These are phyloP conservation scores for Mortierella sp. DNA, from an alignment of 371 early-diverging fungal species.

Conservation along the genomic window DNA sequence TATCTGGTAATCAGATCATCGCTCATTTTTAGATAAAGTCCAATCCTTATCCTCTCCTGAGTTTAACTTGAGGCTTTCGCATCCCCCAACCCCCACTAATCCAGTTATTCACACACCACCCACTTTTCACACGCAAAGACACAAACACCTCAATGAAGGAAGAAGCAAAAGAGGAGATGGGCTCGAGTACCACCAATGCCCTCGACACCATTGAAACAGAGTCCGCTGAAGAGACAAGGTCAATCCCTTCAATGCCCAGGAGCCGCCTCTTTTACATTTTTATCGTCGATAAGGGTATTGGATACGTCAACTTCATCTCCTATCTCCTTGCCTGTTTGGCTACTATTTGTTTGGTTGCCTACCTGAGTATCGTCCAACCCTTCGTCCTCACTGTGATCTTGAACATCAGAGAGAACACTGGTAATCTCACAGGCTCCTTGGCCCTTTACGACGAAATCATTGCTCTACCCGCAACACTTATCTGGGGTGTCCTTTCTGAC, in stretches of 20 bases:
- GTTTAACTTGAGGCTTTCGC: neutral
- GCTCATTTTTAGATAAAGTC: conserved; percentile 4
- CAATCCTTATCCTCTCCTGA: neutral
- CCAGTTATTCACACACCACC: neutral
- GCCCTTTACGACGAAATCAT: conserved; percentile 76
- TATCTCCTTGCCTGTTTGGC: conserved; percentile 67
- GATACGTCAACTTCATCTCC: conserved; percentile 64
- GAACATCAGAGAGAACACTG: conserved; percentile 29
- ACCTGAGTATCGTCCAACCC: conserved; percentile 59
- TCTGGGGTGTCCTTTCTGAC: conserved; percentile 73
- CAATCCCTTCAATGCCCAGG: neutral
- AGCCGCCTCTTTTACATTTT: conserved; percentile 46
- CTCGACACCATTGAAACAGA: neutral
- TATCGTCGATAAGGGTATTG: conserved; percentile 61
- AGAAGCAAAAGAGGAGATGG: neutral
- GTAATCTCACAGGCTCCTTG: conserved; percentile 59
- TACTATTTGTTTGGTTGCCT: conserved; percentile 69
- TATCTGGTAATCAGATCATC: neutral
- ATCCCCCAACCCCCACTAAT: neutral
- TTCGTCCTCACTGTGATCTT: conserved; percentile 47
- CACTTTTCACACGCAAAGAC: neutral
- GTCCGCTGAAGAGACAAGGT: neutral
- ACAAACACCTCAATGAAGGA: neutral
- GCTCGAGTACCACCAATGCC: neutral
- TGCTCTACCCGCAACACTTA: conserved; percentile 57